A percentile compares a stretch with the other conserved stretches of the same genome.
Conservation (phyloP, 306 rosid genomes). For the Canavalia gladiata region DNA sequence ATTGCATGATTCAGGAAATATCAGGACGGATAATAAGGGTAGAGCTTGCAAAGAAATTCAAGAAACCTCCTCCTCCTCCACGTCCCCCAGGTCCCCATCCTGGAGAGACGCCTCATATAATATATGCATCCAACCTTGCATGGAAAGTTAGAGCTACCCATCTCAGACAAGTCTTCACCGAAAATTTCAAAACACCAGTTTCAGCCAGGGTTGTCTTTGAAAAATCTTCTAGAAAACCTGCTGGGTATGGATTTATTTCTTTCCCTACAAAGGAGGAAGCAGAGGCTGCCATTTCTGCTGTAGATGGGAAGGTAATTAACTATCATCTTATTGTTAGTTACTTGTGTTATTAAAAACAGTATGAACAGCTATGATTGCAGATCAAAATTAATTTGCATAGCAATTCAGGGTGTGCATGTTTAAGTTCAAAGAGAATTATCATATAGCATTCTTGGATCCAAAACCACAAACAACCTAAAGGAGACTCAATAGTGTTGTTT, state of each 20-base stretch:
- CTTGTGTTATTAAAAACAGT: constrained; percentile 27
- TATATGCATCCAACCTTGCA: constrained; percentile 80
- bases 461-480: constrained; percentile 9
- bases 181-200: constrained; percentile 76
- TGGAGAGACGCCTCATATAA: constrained; percentile 67
- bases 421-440: background rate
- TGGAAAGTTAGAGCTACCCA: constrained; percentile 86
- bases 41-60: constrained; percentile 74
- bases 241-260: constrained; percentile 90
- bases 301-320: constrained; percentile 81
- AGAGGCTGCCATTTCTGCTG: constrained; percentile 73
- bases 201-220: constrained; percentile 89
- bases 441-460: constrained; percentile 8
- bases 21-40: constrained; percentile 74
- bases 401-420: constrained; percentile 17
- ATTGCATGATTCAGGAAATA: constrained; percentile 66
- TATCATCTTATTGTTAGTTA: constrained; percentile 29
- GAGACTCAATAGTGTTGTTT: constrained; percentile 6
- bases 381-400: background rate
- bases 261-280: constrained; percentile 82
- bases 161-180: constrained; percentile 73
- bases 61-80: constrained; percentile 79
- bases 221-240: constrained; percentile 67
- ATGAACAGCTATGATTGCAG: too few species aligned
- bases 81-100: constrained; percentile 57